phyloP scores from a whole-genome alignment of 179 eudicot species.

The Silene coronaria region DNA sequence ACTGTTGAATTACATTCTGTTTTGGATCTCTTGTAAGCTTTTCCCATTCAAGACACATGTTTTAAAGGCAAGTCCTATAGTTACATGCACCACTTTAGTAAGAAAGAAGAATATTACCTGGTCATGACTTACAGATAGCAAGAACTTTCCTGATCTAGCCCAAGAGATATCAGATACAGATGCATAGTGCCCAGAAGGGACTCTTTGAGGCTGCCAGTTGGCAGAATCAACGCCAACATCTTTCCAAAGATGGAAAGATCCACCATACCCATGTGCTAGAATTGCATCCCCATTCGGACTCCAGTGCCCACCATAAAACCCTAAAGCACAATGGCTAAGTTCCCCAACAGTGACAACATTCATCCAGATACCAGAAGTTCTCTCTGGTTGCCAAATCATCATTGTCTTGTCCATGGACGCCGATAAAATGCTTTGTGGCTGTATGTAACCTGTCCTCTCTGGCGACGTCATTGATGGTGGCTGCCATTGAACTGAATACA shows the following conservation, averaged over 20 bases:
- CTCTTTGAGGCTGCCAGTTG: conserved; percentile 90
- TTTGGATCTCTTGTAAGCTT: not conserved
- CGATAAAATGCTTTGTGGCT: conserved; percentile 75
- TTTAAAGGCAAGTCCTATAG: not conserved
- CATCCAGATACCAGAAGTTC: conserved; percentile 91
- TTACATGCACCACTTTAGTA: not conserved
- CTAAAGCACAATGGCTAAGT: conserved; percentile 92
- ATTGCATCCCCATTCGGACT: conserved; percentile 67
- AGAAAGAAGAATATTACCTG: conserved; percentile 44
- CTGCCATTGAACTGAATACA: conserved; percentile 94
- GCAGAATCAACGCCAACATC: conserved; percentile 58
- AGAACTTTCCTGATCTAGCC: conserved; percentile 72
- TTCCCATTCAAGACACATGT: not conserved
- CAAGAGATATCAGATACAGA: conserved; percentile 80
- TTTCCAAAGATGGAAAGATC: conserved; percentile 93
- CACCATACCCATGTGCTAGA: conserved; percentile 97
- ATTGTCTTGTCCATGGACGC: conserved; percentile 98
- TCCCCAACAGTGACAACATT: conserved; percentile 97
- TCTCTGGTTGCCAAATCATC: conserved; percentile 99
- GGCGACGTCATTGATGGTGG: conserved; percentile 51
- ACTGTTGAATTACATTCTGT: not conserved
- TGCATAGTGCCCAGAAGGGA: conserved; percentile 91
- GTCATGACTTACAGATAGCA: conserved; percentile 89
- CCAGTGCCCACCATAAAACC: conserved; percentile 97
- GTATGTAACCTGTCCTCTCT: conserved; percentile 40